phyloP scores from a whole-genome alignment of 345 rosid genomes.

The Microthlaspi erraticum region DNA sequence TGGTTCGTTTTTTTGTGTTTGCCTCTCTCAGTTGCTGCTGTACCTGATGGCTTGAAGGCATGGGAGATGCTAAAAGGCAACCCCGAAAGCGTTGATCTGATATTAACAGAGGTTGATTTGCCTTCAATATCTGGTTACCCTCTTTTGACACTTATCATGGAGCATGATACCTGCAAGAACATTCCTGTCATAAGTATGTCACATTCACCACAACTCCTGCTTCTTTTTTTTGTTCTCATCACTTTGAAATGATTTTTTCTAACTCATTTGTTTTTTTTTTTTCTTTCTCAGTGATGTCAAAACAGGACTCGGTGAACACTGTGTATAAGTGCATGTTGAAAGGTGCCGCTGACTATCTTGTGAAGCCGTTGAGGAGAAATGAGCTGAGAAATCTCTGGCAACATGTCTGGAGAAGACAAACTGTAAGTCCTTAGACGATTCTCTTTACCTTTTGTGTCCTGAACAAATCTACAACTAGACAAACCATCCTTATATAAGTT shows the following conservation, averaged over 20 bases:
- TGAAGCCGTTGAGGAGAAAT: slow-evolving; percentile 92
- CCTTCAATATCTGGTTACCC: slow-evolving; percentile 90
- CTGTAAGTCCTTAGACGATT: slow-evolving; percentile 53
- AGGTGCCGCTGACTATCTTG: slow-evolving; percentile 95
- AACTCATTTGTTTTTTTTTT: slow-evolving; percentile 11
- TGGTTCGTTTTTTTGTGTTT: slow-evolving; percentile 7
- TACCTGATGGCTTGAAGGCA: slow-evolving; percentile 91
- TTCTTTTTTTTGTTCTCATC: neutral
- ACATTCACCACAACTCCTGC: neutral
- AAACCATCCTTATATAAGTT: slow-evolving; percentile 23
- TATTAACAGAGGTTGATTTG: slow-evolving; percentile 88
- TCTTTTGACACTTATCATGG: slow-evolving; percentile 84
- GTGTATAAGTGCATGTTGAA: slow-evolving; percentile 94
- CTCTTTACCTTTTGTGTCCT: neutral
- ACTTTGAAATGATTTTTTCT: neutral
- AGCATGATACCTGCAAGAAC: slow-evolving; percentile 87
- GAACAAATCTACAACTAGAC: slow-evolving; percentile 2
- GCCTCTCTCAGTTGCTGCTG: slow-evolving; percentile 65
- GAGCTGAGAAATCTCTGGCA: slow-evolving; percentile 96
- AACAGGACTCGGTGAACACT: slow-evolving; percentile 75
- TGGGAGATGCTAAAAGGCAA: slow-evolving; percentile 87
- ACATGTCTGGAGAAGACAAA: slow-evolving; percentile 96
- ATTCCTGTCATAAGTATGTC: slow-evolving; percentile 92
- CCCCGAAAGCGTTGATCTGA: slow-evolving; percentile 68
- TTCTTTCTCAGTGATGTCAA: slow-evolving; percentile 86